These are phyloP conservation scores for Spathaspora passalidarum DNA, from an alignment of 805 yeast species.

Conservation along the genomic window DNA sequence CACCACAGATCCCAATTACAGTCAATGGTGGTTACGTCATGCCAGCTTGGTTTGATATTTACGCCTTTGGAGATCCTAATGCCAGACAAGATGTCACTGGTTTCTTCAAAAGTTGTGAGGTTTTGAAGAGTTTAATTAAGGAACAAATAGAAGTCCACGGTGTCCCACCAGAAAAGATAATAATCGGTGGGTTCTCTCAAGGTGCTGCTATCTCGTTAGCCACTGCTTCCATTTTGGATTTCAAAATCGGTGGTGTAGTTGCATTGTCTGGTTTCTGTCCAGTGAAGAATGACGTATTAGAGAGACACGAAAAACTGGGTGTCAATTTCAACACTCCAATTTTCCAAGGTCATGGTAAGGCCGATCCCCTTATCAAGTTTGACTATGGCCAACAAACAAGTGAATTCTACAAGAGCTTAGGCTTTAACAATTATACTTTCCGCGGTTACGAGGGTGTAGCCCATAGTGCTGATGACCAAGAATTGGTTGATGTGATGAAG, in stretches of 20 bases:
- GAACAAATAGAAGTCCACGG: conserved; percentile 51
- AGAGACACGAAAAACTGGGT: conserved; percentile 2
- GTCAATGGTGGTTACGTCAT: conserved; percentile 61
- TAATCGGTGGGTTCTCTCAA: conserved; percentile 96
- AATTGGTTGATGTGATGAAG: conserved; percentile 49
- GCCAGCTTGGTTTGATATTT: conserved; percentile 89
- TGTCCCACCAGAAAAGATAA: conserved; percentile 60
- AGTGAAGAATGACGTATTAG: conserved; percentile 16
- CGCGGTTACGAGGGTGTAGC: conserved; percentile 59
- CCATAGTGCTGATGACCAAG: conserved; percentile 69
- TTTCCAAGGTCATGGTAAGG: conserved; percentile 85
- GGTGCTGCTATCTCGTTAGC: conserved; percentile 84
- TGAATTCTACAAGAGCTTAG: conserved; percentile 48
- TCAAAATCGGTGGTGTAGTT: conserved; percentile 74
- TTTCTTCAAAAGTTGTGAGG: conserved; percentile 46
- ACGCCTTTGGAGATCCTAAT: conserved; percentile 47
- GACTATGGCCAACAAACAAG: conserved; percentile 37
- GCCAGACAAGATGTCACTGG: conserved; percentile 54
- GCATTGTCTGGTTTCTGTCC: conserved; percentile 75
- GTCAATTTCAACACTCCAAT: conserved; percentile 65
- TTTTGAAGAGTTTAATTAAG: conserved; percentile 44
- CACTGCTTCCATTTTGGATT: conserved; percentile 48
- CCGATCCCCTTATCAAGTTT: conserved; percentile 61
- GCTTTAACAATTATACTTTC: conserved; percentile 39
- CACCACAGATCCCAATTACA: conserved; percentile 71